These are phyloP conservation scores for Albizia julibrissin DNA, from an alignment of 306 rosid species.

Conservation along the genomic window DNA sequence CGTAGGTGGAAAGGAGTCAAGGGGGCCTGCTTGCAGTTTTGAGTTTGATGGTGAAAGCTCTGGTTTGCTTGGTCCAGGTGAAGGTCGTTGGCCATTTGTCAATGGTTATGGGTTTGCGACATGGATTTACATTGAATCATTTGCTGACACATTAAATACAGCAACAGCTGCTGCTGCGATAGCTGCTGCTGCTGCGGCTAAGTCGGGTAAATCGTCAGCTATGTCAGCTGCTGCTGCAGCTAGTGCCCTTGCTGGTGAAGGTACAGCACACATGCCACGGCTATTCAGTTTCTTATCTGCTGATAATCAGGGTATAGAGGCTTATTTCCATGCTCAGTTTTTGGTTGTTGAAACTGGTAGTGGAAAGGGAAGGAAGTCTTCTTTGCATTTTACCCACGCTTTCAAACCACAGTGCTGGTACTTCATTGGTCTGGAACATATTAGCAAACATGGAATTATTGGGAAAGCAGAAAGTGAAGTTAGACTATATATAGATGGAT, in stretches of 20 bases:
- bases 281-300: slow-evolving; percentile 92
- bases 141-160: slow-evolving; percentile 90
- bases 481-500: slow-evolving; percentile 84
- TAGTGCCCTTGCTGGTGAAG: slow-evolving; percentile 99
- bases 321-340: slow-evolving; percentile 97
- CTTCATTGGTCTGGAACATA: slow-evolving; percentile 90
- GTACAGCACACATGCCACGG: slow-evolving; percentile 97
- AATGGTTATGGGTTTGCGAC: slow-evolving; percentile 97
- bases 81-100: slow-evolving; percentile 94
- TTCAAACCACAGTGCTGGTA: slow-evolving; percentile 99
- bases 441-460: slow-evolving; percentile 75
- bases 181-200: slow-evolving; percentile 97
- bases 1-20: slow-evolving; percentile 85
- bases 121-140: slow-evolving; percentile 98
- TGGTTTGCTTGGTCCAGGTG: slow-evolving; percentile 98
- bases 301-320: slow-evolving; percentile 98
- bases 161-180: slow-evolving; percentile 99
- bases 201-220: slow-evolving; percentile 95
- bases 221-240: slow-evolving; percentile 99
- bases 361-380: slow-evolving; percentile 94
- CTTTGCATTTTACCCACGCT: slow-evolving; percentile 93
- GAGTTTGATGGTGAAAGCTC: slow-evolving; percentile 99
- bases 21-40: slow-evolving; percentile 86
- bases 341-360: slow-evolving; percentile 89
- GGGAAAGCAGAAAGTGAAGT: slow-evolving; percentile 90